Evolutionary conservation across 176 grass and related monocot species (phyloP).

Genomic region (Bolboschoenus planiculmis): DNA sequence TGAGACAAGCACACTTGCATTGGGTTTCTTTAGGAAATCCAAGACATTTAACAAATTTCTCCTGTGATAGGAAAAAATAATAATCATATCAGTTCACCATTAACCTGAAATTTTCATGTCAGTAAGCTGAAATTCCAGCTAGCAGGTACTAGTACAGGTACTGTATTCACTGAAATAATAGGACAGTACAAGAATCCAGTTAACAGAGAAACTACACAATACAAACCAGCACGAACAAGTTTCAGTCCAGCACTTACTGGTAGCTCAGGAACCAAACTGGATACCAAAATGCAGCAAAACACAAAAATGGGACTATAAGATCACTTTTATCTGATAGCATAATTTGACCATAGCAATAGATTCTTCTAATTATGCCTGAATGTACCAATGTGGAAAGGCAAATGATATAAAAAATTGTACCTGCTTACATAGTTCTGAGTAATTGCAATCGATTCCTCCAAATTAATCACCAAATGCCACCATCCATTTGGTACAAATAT

Average conservation of each 20-base stretch:
- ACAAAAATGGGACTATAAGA: background rate
- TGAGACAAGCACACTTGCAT: constrained; percentile 74
- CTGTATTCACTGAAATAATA: background rate
- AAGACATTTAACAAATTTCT: constrained; percentile 93
- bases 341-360: background rate
- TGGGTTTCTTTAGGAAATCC: constrained; percentile 76
- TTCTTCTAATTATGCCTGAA: background rate
- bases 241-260: background rate
- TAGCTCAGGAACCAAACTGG: background rate
- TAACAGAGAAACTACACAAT: background rate
- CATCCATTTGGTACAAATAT: constrained; percentile 95
- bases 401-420: constrained; percentile 27
- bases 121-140: background rate
- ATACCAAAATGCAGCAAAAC: too few relatives aligned
- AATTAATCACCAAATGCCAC: constrained; percentile 99
- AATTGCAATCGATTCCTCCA: constrained; percentile 89
- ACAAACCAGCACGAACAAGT: background rate
- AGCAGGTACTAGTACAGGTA: background rate
- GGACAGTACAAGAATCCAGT: background rate
- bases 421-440: constrained; percentile 94
- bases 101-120: background rate
- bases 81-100: background rate
- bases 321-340: background rate
- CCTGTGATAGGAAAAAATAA: constrained; percentile 25
- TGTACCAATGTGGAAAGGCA: background rate